A percentile compares a stretch with the other conserved stretches of the same genome.
phyloP scores from a whole-genome alignment of 257 asterid genomes.

The Rehmannia glutinosa region DNA sequence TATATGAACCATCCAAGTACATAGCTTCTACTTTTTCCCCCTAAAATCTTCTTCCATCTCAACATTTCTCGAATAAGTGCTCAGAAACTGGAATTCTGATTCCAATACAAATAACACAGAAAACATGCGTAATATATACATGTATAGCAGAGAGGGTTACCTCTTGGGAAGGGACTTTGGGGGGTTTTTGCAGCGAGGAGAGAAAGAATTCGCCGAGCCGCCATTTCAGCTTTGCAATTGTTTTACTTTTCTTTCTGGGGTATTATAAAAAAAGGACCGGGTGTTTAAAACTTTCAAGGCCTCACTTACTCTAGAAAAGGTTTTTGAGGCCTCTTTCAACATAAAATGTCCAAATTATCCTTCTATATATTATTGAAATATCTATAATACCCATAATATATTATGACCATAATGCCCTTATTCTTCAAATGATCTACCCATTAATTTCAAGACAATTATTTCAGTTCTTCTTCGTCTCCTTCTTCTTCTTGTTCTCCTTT shows the following conservation, averaged over 20 bases:
- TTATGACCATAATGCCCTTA: too few relatives aligned
- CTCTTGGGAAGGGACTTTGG: slow-evolving; percentile 25
- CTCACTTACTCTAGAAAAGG: too few relatives aligned
- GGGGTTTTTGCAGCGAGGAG: slow-evolving; percentile 33
- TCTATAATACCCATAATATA: too few relatives aligned
- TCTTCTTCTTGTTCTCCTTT: too few relatives aligned
- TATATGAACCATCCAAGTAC: background rate
- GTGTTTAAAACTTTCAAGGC: too few relatives aligned
- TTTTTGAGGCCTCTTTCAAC: too few relatives aligned
- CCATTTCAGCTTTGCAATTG: slow-evolving; percentile 30
- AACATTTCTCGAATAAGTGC: background rate
- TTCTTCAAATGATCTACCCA: too few relatives aligned
- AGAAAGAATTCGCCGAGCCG: slow-evolving; percentile 52
- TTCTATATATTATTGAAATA: too few relatives aligned
- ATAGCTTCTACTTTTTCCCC: background rate
- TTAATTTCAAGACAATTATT: too few relatives aligned
- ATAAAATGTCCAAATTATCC: too few relatives aligned
- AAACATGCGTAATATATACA: background rate
- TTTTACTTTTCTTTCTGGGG: background rate
- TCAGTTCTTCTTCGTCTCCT: too few relatives aligned
- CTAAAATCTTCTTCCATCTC: background rate
- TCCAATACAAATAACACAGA: background rate
- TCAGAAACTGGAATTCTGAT: background rate
- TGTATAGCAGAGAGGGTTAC: slow-evolving; percentile 21
- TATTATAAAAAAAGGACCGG: too few relatives aligned